Conservation (phyloP, 306 rosid genomes). For the Prunus dulcis region DNA sequence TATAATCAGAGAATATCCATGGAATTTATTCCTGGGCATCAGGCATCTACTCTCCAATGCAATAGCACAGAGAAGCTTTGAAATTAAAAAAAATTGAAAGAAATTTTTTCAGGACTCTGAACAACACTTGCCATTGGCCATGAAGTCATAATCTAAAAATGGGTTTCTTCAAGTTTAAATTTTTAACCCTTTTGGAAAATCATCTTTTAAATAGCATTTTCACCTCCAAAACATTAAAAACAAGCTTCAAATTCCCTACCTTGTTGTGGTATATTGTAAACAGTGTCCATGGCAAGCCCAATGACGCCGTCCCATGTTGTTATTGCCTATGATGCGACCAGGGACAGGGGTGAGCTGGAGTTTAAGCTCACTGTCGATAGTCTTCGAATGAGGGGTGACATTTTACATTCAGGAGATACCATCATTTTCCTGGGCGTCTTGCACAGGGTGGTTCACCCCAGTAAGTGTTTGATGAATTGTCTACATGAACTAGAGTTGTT, state of each 20-base stretch:
- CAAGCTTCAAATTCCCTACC: slow-evolving; percentile 7
- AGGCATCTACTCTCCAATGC: background rate
- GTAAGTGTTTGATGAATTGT: slow-evolving; percentile 32
- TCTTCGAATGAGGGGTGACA: slow-evolving; percentile 27
- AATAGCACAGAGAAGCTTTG: background rate
- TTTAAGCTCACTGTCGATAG: slow-evolving; percentile 34
- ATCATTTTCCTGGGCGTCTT: slow-evolving; percentile 58
- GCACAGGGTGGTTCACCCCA: slow-evolving; percentile 52
- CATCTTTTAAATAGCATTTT: background rate
- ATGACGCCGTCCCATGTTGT: slow-evolving; percentile 34
- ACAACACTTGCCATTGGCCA: background rate
- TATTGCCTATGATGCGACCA: slow-evolving; percentile 69
- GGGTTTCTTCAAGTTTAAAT: background rate
- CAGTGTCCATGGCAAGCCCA: slow-evolving; percentile 35
- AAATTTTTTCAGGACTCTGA: background rate
- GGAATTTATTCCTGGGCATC: background rate
- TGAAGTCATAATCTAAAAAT: background rate
- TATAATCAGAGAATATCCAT: slow-evolving; percentile 8
- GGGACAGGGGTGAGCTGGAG: slow-evolving; percentile 39
- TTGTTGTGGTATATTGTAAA: background rate
- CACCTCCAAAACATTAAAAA: background rate
- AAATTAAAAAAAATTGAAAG: background rate
- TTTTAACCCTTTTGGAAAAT: background rate
- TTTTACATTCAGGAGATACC: slow-evolving; percentile 47
- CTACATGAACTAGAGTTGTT: background rate